These are phyloP conservation scores for Fusarium floridanum DNA, from an alignment of 2,329 filamentous ascomycete genomes.

Conservation along the genomic window DNA sequence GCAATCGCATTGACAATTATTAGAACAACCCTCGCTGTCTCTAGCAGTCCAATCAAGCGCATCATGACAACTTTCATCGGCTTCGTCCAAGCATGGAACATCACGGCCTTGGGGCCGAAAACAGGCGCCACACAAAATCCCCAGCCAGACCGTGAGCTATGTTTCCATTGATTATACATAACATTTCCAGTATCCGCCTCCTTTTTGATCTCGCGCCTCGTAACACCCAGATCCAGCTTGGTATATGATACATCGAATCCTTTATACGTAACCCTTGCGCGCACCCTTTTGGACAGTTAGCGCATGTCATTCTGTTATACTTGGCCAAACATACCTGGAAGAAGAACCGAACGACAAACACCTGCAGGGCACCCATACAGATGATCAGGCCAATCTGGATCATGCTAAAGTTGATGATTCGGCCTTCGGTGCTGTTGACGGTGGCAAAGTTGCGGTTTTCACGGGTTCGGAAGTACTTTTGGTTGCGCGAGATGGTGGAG, in stretches of 20 bases:
- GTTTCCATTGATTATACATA: conserved; percentile 48
- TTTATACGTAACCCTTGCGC: conserved; percentile 77
- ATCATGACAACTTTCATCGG: conserved; percentile 42
- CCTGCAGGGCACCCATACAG: conserved; percentile 94
- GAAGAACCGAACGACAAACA: conserved; percentile 98
- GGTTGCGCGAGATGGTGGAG: conserved; percentile 94
- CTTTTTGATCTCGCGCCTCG: conserved; percentile 50
- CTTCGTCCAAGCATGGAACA: conserved; percentile 21
- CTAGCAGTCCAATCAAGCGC: conserved; percentile 26
- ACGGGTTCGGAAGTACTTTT: conserved; percentile 99
- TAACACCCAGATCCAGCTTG: conserved; percentile 45
- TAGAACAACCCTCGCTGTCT: conserved; percentile 24
- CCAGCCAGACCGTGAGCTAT: conserved; percentile 32
- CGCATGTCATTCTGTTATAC: not conserved
- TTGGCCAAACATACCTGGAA: conserved; percentile 77
- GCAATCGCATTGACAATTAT: not conserved
- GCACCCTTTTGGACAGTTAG: conserved; percentile 64
- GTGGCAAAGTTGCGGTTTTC: conserved; percentile 99
- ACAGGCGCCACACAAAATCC: conserved; percentile 23
- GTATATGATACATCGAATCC: conserved; percentile 35
- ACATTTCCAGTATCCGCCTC: conserved; percentile 45
- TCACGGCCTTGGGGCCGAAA: conserved; percentile 25
- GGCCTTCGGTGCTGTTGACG: conserved; percentile 92
- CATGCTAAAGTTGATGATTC: conserved; percentile 97
- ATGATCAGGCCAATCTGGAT: conserved; percentile 93